Conservation (phyloP, 2,329 filamentous ascomycete genomes). For the Xylariaceae sp. region DNA sequence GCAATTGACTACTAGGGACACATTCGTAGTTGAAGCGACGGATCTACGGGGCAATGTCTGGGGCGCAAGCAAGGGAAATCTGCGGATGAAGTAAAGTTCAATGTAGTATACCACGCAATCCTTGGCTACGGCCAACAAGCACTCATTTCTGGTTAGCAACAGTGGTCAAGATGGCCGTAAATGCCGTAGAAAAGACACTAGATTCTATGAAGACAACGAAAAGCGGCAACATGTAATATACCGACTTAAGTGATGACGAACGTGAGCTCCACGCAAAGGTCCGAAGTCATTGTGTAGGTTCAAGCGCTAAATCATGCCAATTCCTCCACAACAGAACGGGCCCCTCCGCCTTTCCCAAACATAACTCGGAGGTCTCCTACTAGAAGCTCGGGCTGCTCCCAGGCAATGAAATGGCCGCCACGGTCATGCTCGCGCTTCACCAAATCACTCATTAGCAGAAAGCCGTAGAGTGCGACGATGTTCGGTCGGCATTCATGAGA, state of each 20-base stretch:
- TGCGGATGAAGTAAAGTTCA: not conserved
- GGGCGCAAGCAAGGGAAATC: slow-evolving; percentile 1
- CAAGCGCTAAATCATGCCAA: not conserved
- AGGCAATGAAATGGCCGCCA: slow-evolving; percentile 16
- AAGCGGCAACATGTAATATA: too few relatives aligned
- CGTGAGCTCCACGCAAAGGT: too few relatives aligned
- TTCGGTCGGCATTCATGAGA: too few relatives aligned
- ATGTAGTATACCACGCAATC: too few relatives aligned
- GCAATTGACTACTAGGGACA: slow-evolving; percentile 3
- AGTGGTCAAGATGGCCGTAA: too few relatives aligned
- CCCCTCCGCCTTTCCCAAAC: slow-evolving; percentile 8
- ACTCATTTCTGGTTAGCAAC: too few relatives aligned
- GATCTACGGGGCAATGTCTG: slow-evolving; percentile 1
- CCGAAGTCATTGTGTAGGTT: not conserved
- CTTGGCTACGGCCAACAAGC: too few relatives aligned
- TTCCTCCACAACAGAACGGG: not conserved
- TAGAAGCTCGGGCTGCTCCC: slow-evolving; percentile 11
- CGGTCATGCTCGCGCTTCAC: slow-evolving; percentile 10
- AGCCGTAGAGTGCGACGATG: too few relatives aligned
- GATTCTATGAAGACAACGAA: too few relatives aligned
- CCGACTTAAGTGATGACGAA: too few relatives aligned
- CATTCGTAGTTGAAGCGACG: not conserved
- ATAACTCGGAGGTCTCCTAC: slow-evolving; percentile 11
- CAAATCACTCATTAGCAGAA: not conserved
- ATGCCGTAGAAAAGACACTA: too few relatives aligned